Conservation (phyloP, 2,329 filamentous ascomycete genomes). For the Colletotrichum limetticola region DNA sequence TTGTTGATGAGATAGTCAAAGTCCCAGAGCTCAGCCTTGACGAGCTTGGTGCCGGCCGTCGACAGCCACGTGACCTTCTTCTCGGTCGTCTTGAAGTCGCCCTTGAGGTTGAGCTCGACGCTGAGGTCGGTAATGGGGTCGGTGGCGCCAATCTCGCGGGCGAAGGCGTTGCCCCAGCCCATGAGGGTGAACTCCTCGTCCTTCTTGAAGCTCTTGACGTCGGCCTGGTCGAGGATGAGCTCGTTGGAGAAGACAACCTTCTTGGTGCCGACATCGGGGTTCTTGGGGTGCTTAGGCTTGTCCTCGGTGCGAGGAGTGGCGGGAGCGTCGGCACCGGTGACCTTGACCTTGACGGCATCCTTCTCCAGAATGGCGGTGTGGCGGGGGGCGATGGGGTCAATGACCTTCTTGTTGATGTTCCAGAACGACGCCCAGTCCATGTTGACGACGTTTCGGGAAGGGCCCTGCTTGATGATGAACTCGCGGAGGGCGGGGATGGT, state of each 20-base stretch:
- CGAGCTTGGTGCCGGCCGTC: conserved; percentile 77
- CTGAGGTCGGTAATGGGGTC: conserved; percentile 76
- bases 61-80: conserved; percentile 98
- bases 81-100: conserved; percentile 93
- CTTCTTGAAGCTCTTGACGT: conserved; percentile 82
- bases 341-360: conserved; percentile 75
- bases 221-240: conserved; percentile 86
- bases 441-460: conserved; percentile 83
- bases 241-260: conserved; percentile 82
- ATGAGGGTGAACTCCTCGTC: conserved; percentile 95
- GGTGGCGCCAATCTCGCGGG: conserved; percentile 71
- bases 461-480: conserved; percentile 87
- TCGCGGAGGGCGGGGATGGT: conserved; percentile 82
- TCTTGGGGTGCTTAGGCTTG: conserved; percentile 90
- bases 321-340: conserved; percentile 76
- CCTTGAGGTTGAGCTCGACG: conserved; percentile 88
- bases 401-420: conserved; percentile 83
- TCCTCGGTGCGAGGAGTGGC: conserved; percentile 73
- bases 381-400: conserved; percentile 79
- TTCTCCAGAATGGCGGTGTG: conserved; percentile 79
- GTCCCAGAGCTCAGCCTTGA: conserved; percentile 88
- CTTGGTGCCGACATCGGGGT: conserved; percentile 85
- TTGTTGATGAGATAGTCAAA: conserved; percentile 97
- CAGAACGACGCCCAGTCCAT: conserved; percentile 85
- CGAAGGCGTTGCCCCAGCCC: conserved; percentile 94